Evolutionary conservation across 371 early-diverging fungal species (phyloP), one percentile per base, ranked within the genome.

Genomic region (Mucor sp.): DNA sequence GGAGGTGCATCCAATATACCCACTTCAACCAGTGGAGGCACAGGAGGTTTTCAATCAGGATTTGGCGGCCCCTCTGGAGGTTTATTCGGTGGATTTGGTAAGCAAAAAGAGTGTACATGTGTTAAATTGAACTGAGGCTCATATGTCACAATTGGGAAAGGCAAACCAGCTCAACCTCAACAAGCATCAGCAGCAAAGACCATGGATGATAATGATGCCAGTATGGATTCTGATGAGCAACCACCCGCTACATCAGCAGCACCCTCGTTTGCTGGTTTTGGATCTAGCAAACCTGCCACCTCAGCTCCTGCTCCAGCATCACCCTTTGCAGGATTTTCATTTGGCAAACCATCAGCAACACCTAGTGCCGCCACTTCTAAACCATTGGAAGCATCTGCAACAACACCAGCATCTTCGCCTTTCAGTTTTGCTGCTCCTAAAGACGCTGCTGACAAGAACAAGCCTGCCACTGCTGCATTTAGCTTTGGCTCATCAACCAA

Each of bases 151-250:
- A 25, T 50, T 37, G 37, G 33, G 33, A 11, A 3, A 50, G 44
- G 41, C 2, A 27, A 61, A 47, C 19, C 48, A 28, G 28, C 57
- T 28, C 57, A 60, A 62, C 57, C 27, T 30, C 27, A 8, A 28
- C 4, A 55, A 4, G 30, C 2, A n/a, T n/a, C n/a, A n/a, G 27
- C 11, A 32, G 0, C 12, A 47, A 35, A 30, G n/a, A 5, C 15
- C 27, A 28, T n/a, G 33, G 48, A 28, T 32, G 65, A 55, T 6
- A 56, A 8, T 17, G 48, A 28, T 32, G 65, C 39, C 2, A 56
- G n/a, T 17, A 64, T 64, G 64, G 64, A 64, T 64, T 56, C 64
- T 5, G 64, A 64, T 3, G 57, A 63, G 28, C 28, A 25, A 17
- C 60, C 41, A 11, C 14, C 56, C 15, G 33, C 41, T 11, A 19